Evolutionary conservation across 148 eudicot species (phyloP).

Genomic region (Vaccinium corymbosum): DNA sequence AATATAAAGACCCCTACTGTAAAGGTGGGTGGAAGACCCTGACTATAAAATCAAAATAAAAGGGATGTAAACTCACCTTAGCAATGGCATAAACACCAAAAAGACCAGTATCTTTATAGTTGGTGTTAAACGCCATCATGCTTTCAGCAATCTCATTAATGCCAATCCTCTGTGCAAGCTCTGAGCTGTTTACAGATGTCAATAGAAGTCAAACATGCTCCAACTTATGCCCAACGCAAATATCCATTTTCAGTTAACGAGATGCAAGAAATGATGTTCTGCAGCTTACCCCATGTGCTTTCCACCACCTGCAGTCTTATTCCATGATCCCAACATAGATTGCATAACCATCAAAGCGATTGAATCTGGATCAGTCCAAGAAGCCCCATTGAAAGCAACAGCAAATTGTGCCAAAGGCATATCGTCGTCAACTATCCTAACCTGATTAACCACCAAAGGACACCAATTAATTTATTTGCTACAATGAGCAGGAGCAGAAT

Average conservation of each 20-base stretch:
- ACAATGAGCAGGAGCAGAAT: not conserved
- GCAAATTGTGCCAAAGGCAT: constrained; percentile 85
- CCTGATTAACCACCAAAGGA: constrained; percentile 35
- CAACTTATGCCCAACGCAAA: not conserved
- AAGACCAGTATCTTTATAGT: constrained; percentile 86
- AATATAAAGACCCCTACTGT: too few relatives aligned
- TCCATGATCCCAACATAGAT: constrained; percentile 84
- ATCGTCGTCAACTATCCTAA: constrained; percentile 83
- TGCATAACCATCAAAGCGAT: constrained; percentile 94
- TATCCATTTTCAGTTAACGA: not conserved
- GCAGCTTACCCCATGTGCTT: constrained; percentile 81
- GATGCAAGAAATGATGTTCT: not conserved
- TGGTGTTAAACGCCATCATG: constrained; percentile 90
- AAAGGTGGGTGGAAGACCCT: not conserved
- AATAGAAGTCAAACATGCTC: constrained; percentile 14
- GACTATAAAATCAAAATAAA: not conserved
- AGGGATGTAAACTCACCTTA: constrained; percentile 45
- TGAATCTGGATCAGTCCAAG: constrained; percentile 97
- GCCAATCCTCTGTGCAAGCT: constrained; percentile 75
- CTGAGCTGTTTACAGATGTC: constrained; percentile 46
- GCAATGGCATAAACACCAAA: constrained; percentile 94
- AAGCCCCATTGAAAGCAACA: constrained; percentile 85
- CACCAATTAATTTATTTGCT: not conserved
- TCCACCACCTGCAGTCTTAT: constrained; percentile 72
- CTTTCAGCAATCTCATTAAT: constrained; percentile 87